These are phyloP conservation scores for Botrytis squamosa DNA, from an alignment of 2,329 filamentous ascomycete species.

Conservation along the genomic window DNA sequence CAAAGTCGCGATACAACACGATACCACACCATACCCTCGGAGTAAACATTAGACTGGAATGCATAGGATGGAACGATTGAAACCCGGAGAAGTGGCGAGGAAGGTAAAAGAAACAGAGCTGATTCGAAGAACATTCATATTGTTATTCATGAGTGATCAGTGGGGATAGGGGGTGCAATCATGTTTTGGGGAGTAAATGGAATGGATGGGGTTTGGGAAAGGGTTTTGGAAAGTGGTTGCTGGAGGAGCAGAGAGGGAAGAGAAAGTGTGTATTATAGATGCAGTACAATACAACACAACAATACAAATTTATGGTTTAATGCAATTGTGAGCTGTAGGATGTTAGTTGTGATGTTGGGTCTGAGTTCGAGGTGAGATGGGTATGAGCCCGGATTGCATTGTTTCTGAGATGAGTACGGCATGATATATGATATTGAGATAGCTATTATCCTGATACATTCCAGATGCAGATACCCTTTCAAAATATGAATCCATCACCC, in stretches of 20 bases:
- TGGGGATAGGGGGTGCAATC: neutral
- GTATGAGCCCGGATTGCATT: neutral
- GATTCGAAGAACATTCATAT: neutral
- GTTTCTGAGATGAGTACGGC: neutral
- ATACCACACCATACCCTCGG: neutral
- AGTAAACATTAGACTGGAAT: slow-evolving; percentile 12
- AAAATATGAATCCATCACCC: neutral
- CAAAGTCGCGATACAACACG: neutral
- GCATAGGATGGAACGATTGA: slow-evolving; percentile 1
- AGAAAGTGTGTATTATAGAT: slow-evolving; percentile 20
- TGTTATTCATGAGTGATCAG: neutral
- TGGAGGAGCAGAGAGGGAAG: neutral
- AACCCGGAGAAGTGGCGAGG: neutral
- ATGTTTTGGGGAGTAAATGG: slow-evolving; percentile 8
- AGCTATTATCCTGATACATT: neutral
- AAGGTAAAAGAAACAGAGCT: neutral
- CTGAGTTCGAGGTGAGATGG: neutral
- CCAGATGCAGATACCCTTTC: neutral
- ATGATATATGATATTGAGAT: neutral
- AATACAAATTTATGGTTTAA: slow-evolving; percentile 15
- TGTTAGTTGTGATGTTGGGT: slow-evolving; percentile 5
- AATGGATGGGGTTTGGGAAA: neutral
- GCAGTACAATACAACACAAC: slow-evolving; percentile 13
- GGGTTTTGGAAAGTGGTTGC: neutral
- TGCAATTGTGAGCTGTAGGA: neutral